Conservation (phyloP, 352 stramenopile genomes). For the Pythium dissotocum region DNA sequence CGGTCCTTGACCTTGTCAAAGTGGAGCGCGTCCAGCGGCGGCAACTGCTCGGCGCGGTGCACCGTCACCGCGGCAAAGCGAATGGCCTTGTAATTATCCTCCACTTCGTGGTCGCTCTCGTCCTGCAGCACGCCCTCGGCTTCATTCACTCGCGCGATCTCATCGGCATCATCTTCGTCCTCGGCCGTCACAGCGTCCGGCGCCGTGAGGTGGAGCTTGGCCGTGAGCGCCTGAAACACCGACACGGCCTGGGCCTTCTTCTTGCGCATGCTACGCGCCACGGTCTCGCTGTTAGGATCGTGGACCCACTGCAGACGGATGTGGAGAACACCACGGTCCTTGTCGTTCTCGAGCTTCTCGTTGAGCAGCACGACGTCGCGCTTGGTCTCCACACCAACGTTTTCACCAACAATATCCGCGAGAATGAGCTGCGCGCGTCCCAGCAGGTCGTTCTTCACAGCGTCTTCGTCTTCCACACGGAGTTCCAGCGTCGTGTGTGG, state of each 20-base stretch:
- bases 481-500: conserved; percentile 50
- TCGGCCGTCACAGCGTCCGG: conserved; percentile 36
- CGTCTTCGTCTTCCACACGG: conserved; percentile 66
- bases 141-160: conserved; percentile 30
- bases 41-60: conserved; percentile 61
- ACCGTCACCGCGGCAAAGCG: conserved; percentile 62
- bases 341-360: conserved; percentile 54
- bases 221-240: conserved; percentile 52
- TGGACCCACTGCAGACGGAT: conserved; percentile 55
- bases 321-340: conserved; percentile 59
- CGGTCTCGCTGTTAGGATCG: conserved; percentile 44
- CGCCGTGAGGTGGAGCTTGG: conserved; percentile 42
- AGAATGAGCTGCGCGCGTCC: conserved; percentile 56
- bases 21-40: conserved; percentile 57
- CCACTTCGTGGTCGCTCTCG: conserved; percentile 31
- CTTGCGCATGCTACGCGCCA: conserved; percentile 42
- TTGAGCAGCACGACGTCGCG: conserved; percentile 52
- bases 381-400: conserved; percentile 46
- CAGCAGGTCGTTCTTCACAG: conserved; percentile 73
- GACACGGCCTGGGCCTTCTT: conserved; percentile 52
- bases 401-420: conserved; percentile 35
- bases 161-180: conserved; percentile 50
- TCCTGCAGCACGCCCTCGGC: conserved; percentile 27
- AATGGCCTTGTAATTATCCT: conserved; percentile 37
- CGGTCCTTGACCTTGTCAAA: conserved; percentile 51